phyloP scores from a whole-genome alignment of 2,329 filamentous ascomycete species.

The Microsporum ferrugineum region DNA sequence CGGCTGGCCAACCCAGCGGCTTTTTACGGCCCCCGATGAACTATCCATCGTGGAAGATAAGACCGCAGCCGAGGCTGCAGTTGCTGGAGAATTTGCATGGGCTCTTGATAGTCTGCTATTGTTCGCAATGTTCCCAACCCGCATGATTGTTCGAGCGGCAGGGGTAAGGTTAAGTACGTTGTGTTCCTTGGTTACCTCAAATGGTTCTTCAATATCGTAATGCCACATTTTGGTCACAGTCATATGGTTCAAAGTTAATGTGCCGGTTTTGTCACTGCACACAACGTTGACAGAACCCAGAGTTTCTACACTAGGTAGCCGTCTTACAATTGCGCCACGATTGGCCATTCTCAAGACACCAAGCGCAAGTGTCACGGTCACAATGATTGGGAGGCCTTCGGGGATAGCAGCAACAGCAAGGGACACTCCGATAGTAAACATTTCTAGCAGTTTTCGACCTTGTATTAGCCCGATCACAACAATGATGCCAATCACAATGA shows the following conservation, averaged over 20 bases:
- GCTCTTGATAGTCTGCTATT: conserved; percentile 71
- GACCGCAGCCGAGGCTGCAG: conserved; percentile 61
- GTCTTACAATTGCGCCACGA: conserved; percentile 86
- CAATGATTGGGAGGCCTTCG: conserved; percentile 92
- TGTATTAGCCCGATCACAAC: conserved; percentile 82
- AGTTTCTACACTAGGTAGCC: conserved; percentile 93
- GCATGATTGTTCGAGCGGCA: conserved; percentile 67
- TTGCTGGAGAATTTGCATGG: conserved; percentile 57
- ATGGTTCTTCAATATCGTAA: conserved; percentile 54
- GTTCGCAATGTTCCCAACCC: conserved; percentile 93
- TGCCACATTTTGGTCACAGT: conserved; percentile 95
- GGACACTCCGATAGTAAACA: conserved; percentile 96
- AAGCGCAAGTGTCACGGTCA: conserved; percentile 88
- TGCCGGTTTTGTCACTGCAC: conserved; percentile 96
- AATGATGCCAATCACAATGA: conserved; percentile 86
- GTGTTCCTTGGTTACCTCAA: conserved; percentile 47
- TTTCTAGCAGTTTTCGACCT: conserved; percentile 79
- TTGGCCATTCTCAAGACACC: conserved; percentile 95
- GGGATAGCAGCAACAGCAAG: conserved; percentile 93
- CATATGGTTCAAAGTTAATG: conserved; percentile 96
- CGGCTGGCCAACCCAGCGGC: conserved; percentile 90
- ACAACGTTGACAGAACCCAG: conserved; percentile 99
- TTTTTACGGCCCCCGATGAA: conserved; percentile 54
- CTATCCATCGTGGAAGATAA: conserved; percentile 69
- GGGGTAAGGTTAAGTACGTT: conserved; percentile 50